Conservation (phyloP, 2,329 filamentous ascomycete genomes). For the Amesomyces nigricolor region DNA sequence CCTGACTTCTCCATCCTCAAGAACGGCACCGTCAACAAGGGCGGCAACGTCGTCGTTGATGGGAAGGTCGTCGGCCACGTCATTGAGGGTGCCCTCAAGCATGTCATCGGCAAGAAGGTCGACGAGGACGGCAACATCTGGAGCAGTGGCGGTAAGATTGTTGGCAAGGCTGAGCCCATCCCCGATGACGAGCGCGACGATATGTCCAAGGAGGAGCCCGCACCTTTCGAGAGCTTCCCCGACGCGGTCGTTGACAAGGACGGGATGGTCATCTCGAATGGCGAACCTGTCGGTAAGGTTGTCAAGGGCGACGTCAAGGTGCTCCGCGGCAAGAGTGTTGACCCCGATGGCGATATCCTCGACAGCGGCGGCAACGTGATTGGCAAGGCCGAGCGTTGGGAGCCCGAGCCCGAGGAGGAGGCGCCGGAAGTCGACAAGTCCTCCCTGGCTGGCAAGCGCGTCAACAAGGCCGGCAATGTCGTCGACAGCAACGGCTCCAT, state of each 20-base stretch:
- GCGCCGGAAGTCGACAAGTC: conserved; percentile 53
- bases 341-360: conserved; percentile 63
- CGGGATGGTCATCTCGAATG: conserved; percentile 48
- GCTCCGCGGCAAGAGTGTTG: conserved; percentile 59
- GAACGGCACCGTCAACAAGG: conserved; percentile 53
- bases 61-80: conserved; percentile 56
- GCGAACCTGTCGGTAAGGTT: conserved; percentile 54
- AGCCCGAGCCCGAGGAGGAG: conserved; percentile 38
- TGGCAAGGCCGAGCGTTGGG: conserved; percentile 42
- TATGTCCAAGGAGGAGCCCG: conserved; percentile 37
- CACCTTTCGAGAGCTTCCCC: conserved; percentile 55
- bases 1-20: conserved; percentile 47
- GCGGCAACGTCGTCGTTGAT: conserved; percentile 51
- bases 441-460: conserved; percentile 60
- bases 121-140: conserved; percentile 66
- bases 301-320: conserved; percentile 59
- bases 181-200: conserved; percentile 50
- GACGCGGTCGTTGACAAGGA: conserved; percentile 48
- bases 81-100: conserved; percentile 56
- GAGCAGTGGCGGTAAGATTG: conserved; percentile 62
- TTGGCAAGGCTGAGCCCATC: conserved; percentile 62
- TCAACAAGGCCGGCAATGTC: conserved; percentile 64
- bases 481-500: conserved; percentile 51
- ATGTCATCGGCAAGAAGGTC: conserved; percentile 57
- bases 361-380: conserved; percentile 63